A percentile compares a stretch with the other conserved stretches of the same genome.
Evolutionary conservation across 495 filamentous ascomycete species (phyloP).

Genomic region (Entonaema liquescens): DNA sequence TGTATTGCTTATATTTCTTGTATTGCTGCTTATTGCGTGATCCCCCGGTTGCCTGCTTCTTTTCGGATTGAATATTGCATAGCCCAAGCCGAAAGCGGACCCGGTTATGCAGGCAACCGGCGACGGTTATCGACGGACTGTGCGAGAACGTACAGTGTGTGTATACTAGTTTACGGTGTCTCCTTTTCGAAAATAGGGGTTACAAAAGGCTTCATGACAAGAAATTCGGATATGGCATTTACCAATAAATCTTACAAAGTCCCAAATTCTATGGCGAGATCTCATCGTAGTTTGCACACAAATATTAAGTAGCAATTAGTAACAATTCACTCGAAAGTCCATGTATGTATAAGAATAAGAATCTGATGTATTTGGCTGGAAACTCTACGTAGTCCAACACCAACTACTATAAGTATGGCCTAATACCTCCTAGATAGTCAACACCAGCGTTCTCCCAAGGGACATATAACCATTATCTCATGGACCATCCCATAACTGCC

Average conservation of each 20-base stretch:
- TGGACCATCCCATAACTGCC: background rate
- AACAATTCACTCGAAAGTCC: background rate
- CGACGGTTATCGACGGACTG: background rate
- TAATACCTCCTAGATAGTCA: background rate
- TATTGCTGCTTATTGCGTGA: background rate
- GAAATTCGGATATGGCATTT: background rate
- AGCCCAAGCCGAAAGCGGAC: conserved; percentile 14
- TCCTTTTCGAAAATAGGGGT: conserved; percentile 4
- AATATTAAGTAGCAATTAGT: background rate
- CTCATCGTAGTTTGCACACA: too few relatives aligned
- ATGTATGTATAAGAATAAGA: background rate
- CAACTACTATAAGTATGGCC: background rate
- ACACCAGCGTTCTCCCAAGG: too few relatives aligned
- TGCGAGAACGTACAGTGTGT: background rate
- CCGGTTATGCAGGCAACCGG: background rate
- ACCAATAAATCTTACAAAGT: too few relatives aligned
- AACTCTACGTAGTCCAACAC: background rate
- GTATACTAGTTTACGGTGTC: background rate
- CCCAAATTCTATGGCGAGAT: too few relatives aligned
- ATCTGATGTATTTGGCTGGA: background rate
- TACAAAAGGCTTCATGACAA: background rate
- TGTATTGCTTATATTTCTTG: too few relatives aligned
- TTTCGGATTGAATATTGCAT: background rate
- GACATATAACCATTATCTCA: too few relatives aligned
- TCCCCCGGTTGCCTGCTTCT: background rate